Base-by-base conservation (phyloP, 345 rosid genomes). In the Passiflora organensis region DNA sequence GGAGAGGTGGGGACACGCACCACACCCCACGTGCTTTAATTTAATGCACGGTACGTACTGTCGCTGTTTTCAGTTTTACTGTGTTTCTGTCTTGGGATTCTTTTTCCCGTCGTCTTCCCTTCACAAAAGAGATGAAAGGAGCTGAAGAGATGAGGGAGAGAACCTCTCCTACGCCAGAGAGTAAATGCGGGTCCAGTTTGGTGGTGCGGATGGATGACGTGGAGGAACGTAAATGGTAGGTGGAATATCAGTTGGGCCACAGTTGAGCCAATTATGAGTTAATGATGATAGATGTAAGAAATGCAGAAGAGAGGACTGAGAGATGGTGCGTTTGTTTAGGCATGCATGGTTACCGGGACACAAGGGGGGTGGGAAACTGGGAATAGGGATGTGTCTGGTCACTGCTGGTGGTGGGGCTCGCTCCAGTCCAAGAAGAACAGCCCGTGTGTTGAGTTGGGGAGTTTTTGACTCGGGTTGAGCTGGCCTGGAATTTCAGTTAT, bases 281-380 rank as follows among this genome's bases (percentile, higher is more conserved):
- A 44, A 56, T 56, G 60, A 56, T 56, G 60, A 43, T n/a, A 24
- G 39, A 18, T 41, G 48, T 38, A 41, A 56, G n/a, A n/a, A n/a
- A n/a, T n/a, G n/a, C n/a, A n/a, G n/a, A n/a, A n/a, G n/a, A n/a
- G n/a, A n/a, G n/a, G n/a, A n/a, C n/a, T n/a, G n/a, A n/a, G n/a
- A n/a, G n/a, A n/a, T n/a, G n/a, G n/a, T n/a, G n/a, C n/a, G n/a
- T n/a, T n/a, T n/a, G n/a, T n/a, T n/a, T n/a, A n/a, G n/a, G n/a
- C n/a, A n/a, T n/a, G n/a, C n/a, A n/a, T n/a, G n/a, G n/a, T n/a
- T n/a, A n/a, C n/a, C n/a, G n/a, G n/a, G 60, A 43, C 43, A 28
- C 34, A 28, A 8, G 34, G 34, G 34, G 3, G 15, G 58, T 20
- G 47, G 11, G 22, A 47, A 25, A 47, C 23, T 1, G 1, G 51